These are phyloP conservation scores for Colletotrichum abscissum DNA, from an alignment of 2,329 filamentous ascomycete genomes.

Conservation along the genomic window DNA sequence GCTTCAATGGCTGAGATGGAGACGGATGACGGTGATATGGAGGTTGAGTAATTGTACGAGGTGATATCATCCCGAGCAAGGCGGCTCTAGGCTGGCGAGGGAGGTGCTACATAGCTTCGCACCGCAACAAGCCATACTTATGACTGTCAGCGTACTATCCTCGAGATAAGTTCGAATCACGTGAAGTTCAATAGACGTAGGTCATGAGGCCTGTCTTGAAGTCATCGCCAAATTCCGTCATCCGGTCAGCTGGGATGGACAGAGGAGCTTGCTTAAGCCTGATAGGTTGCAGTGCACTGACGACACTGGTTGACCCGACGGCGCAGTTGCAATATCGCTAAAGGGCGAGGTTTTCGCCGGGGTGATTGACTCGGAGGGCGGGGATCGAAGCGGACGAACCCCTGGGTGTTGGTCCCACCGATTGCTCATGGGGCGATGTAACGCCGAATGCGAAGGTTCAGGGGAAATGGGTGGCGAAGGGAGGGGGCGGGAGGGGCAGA, in stretches of 20 bases:
- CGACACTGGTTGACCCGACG: not conserved
- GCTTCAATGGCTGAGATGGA: not conserved
- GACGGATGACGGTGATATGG: not conserved
- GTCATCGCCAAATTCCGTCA: not conserved
- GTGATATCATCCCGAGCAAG: not conserved
- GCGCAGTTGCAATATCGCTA: constrained; percentile 10
- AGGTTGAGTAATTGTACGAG: not conserved
- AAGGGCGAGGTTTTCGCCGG: constrained; percentile 1
- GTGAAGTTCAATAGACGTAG: not conserved
- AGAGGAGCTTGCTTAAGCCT: not conserved
- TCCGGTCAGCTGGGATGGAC: not conserved
- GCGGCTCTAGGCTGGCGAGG: not conserved
- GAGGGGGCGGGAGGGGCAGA: not conserved
- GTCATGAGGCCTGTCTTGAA: not conserved
- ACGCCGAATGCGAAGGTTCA: constrained; percentile 17
- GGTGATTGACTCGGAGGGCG: constrained; percentile 7
- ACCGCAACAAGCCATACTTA: not conserved
- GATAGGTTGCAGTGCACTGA: not conserved
- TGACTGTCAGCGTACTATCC: not conserved
- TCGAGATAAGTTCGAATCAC: not conserved
- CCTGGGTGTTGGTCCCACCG: constrained; percentile 10
- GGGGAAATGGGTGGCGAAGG: constrained; percentile 18
- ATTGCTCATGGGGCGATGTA: constrained; percentile 27
- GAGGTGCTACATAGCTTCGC: not conserved
- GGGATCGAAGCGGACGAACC: not conserved